phyloP scores from a whole-genome alignment of 2,329 filamentous ascomycete species.

The Colletotrichum endophyticum region DNA sequence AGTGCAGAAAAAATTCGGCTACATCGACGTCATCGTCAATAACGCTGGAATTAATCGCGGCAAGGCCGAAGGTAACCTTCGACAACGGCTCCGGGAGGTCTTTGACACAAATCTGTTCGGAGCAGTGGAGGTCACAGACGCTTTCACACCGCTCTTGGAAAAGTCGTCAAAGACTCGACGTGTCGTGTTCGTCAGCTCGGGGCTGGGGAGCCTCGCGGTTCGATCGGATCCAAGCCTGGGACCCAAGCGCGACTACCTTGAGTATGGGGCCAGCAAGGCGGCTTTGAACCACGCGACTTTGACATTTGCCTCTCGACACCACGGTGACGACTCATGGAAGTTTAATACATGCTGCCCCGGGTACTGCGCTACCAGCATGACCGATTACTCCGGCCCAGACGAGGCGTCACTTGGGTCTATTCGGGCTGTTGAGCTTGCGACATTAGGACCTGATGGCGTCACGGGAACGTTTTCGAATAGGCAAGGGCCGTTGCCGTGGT shows the following conservation, averaged over 20 bases:
- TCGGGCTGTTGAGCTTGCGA: constrained; percentile 3
- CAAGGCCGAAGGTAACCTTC: constrained; percentile 55
- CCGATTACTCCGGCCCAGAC: background rate
- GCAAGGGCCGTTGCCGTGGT: background rate
- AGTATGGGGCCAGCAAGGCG: constrained; percentile 12
- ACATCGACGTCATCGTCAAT: constrained; percentile 65
- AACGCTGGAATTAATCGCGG: constrained; percentile 62
- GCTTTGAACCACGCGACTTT: constrained; percentile 10
- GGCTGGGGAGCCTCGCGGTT: background rate
- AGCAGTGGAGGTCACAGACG: constrained; percentile 55
- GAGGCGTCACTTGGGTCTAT: constrained; percentile 11
- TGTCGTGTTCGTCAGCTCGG: constrained; percentile 7
- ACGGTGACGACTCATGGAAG: constrained; percentile 1
- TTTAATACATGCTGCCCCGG: constrained; percentile 15
- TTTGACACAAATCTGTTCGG: constrained; percentile 68
- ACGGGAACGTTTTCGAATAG: constrained; percentile 2
- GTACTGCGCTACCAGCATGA: constrained; percentile 13
- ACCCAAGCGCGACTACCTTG: background rate
- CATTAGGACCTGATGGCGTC: background rate
- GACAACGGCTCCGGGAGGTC: constrained; percentile 53
- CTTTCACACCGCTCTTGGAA: constrained; percentile 38
- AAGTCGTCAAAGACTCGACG: background rate
- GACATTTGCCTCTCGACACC: background rate
- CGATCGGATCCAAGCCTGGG: background rate
- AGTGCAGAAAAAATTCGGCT: constrained; percentile 51